These are phyloP conservation scores for Gigaspora rosea DNA, from an alignment of 192 early-diverging fungal genomes.

Conservation along the genomic window DNA sequence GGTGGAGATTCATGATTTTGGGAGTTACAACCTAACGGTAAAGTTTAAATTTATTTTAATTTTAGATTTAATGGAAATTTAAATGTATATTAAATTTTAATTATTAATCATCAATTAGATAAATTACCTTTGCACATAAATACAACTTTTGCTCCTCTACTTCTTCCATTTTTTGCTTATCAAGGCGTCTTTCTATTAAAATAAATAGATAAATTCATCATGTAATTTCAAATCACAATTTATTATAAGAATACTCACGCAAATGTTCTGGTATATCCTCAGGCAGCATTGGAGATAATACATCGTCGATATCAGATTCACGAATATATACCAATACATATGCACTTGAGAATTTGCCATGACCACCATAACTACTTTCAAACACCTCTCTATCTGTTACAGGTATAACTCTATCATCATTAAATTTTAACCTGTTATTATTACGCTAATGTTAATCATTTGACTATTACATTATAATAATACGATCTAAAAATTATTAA, in stretches of 20 bases:
- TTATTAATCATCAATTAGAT: background rate
- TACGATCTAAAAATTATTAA: no score
- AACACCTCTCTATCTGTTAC: constrained; percentile 79
- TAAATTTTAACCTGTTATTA: constrained; percentile 75
- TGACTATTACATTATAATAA: no score
- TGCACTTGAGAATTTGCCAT: constrained; percentile 87
- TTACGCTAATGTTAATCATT: no score
- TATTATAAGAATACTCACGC: constrained; percentile 33
- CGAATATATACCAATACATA: constrained; percentile 99
- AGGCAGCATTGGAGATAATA: constrained; percentile 66
- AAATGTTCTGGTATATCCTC: constrained; percentile 85
- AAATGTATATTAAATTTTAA: no score
- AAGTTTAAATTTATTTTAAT: background rate
- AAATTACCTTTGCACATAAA: constrained; percentile 59
- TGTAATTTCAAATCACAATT: background rate
- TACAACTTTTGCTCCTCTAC: constrained; percentile 69
- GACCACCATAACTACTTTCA: constrained; percentile 95
- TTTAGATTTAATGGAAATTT: background rate
- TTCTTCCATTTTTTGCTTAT: constrained; percentile 69
- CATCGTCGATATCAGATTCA: constrained; percentile 66
- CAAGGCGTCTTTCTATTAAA: constrained; percentile 49
- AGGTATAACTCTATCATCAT: constrained; percentile 92
- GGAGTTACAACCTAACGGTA: constrained; percentile 61
- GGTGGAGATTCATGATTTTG: constrained; percentile 65
- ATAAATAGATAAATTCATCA: background rate